Evolutionary conservation across 805 yeast species (phyloP).

Genomic region (Monosporozyma unispora): DNA sequence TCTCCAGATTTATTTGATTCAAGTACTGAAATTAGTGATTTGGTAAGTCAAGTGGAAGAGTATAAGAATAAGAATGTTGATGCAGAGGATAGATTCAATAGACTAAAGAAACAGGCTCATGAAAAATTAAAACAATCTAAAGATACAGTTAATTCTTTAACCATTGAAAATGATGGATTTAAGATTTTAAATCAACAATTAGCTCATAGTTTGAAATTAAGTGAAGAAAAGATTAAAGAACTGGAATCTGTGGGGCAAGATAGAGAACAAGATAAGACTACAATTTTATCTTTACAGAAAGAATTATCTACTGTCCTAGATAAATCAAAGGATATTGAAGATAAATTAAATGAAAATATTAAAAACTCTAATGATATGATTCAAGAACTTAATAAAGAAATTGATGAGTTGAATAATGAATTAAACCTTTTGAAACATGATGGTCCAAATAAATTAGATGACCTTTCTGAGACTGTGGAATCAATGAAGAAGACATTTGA

Average conservation of each 20-base stretch:
- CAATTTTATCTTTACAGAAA: slow-evolving; percentile 5
- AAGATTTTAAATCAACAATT: slow-evolving; percentile 31
- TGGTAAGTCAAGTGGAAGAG: slow-evolving; percentile 10
- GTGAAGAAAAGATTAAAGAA: background rate
- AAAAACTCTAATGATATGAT: slow-evolving; percentile 6
- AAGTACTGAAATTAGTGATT: background rate
- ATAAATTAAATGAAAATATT: slow-evolving; percentile 8
- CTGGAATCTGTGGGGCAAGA: background rate
- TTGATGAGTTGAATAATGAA: slow-evolving; percentile 15
- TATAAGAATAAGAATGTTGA: slow-evolving; percentile 25
- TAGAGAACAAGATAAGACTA: background rate
- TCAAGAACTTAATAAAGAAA: slow-evolving; percentile 7
- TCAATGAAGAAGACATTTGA: slow-evolving; percentile 23
- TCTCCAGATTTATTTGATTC: background rate
- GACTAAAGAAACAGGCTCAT: slow-evolving; percentile 29
- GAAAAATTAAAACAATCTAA: slow-evolving; percentile 27
- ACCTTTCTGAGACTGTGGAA: slow-evolving; percentile 16
- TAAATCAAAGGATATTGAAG: slow-evolving; percentile 15
- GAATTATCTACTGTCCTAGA: slow-evolving; percentile 15
- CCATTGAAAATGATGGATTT: slow-evolving; percentile 28
- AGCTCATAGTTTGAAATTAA: slow-evolving; percentile 9
- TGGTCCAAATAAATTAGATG: slow-evolving; percentile 15
- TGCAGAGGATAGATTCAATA: slow-evolving; percentile 25
- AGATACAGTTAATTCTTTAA: slow-evolving; percentile 33
- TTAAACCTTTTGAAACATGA: slow-evolving; percentile 16